phyloP scores from a whole-genome alignment of 1,284 basidiomycete genomes.

The Marasmius tenuissimus region DNA sequence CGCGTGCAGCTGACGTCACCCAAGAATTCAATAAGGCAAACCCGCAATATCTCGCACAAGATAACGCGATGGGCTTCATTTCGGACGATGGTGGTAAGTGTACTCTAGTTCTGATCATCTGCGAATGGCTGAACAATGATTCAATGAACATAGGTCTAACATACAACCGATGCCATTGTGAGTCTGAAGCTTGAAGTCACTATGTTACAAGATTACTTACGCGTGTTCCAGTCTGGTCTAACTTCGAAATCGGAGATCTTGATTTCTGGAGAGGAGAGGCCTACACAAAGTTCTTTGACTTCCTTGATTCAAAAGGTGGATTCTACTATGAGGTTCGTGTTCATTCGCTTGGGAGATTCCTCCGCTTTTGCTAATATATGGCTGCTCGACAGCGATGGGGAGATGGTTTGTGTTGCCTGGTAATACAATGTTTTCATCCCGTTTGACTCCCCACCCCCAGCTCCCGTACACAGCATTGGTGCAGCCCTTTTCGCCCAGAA shows the following conservation, averaged over 20 bases:
- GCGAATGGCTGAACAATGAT: neutral
- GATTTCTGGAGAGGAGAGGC: conserved; percentile 83
- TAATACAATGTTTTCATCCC: neutral
- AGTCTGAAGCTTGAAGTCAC: conserved; percentile 37
- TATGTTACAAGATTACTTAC: neutral
- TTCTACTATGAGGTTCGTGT: conserved; percentile 81
- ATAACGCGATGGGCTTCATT: conserved; percentile 83
- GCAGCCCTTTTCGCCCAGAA: conserved; percentile 80
- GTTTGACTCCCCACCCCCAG: neutral
- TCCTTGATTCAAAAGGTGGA: conserved; percentile 84
- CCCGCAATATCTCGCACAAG: conserved; percentile 62
- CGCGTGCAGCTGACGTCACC: too few species aligned
- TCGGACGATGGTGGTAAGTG: conserved; percentile 74
- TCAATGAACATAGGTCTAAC: conserved; percentile 27
- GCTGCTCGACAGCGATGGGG: conserved; percentile 67
- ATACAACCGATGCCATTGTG: conserved; percentile 89
- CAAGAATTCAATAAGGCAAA: conserved; percentile 73
- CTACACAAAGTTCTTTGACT: conserved; percentile 85
- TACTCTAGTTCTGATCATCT: neutral
- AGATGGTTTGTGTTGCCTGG: conserved; percentile 52
- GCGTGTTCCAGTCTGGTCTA: conserved; percentile 71
- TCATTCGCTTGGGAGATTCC: neutral
- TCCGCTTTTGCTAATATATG: conserved; percentile 5
- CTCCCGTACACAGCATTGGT: conserved; percentile 72
- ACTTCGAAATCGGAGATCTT: conserved; percentile 87